Evolutionary conservation across 345 rosid genomes (phyloP).

Genomic region (Schrenkiella parvula): DNA sequence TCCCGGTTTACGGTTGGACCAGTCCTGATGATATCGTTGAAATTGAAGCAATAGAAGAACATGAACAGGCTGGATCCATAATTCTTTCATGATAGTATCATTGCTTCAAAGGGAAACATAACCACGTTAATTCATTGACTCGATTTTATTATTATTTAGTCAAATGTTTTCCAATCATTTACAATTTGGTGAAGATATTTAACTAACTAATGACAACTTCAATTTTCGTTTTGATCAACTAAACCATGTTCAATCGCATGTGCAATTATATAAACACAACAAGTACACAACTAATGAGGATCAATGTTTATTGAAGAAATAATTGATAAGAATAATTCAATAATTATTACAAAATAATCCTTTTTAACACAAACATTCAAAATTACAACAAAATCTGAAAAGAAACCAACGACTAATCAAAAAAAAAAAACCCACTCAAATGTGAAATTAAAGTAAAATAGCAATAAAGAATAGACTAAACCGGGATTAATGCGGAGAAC

Average conservation of each 20-base stretch:
- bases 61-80: conserved; percentile 26
- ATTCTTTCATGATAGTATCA: conserved; percentile 23
- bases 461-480: not conserved
- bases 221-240: not conserved
- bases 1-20: not conserved
- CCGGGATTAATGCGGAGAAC: conserved; percentile 25
- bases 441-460: conserved; percentile 12
- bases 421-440: not conserved
- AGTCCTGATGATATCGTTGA: not conserved
- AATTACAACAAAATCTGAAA: conserved; percentile 5
- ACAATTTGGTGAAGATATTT: conserved; percentile 10
- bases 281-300: not conserved
- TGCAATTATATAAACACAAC: conserved; percentile 1
- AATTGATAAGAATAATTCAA: conserved; percentile 28
- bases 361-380: conserved; percentile 13
- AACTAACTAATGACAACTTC: conserved; percentile 10
- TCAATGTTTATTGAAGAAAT: conserved; percentile 19
- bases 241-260: conserved; percentile 28
- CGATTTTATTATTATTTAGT: conserved; percentile 5
- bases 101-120: conserved; percentile 31
- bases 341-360: conserved; percentile 30
- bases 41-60: conserved; percentile 1
- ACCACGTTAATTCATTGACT: not conserved
- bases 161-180: conserved; percentile 16
- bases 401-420: not conserved